Percentiles rank a stretch among this genome's conserved stretches.
Conservation (phyloP, 345 rosid species). For the Carallia brachiata region DNA sequence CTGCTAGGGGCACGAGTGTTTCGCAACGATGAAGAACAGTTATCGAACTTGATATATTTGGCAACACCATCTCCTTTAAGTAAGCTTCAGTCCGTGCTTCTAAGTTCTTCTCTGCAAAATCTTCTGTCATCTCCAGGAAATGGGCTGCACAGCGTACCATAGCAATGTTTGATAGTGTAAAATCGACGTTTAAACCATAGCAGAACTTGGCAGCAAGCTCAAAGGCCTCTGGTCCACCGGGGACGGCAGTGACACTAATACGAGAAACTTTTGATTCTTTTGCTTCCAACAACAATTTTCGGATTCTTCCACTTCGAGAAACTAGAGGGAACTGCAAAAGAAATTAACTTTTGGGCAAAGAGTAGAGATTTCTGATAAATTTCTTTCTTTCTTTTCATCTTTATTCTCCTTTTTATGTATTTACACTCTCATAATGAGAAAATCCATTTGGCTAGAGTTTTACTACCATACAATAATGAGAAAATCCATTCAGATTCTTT, state of each 20-base stretch:
- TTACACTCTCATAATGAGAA: neutral
- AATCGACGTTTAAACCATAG: conserved; percentile 73
- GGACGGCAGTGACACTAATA: conserved; percentile 55
- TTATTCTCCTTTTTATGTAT: neutral
- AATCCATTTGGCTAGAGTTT: no score
- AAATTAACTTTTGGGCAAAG: neutral
- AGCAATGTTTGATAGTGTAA: conserved; percentile 65
- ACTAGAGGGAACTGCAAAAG: conserved; percentile 82
- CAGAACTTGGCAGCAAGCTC: conserved; percentile 98
- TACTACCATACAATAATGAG: no score
- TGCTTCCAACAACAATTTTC: conserved; percentile 64
- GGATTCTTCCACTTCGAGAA: conserved; percentile 81
- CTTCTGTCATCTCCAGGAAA: conserved; percentile 94
- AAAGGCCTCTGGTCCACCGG: conserved; percentile 88
- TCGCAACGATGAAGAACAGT: conserved; percentile 77
- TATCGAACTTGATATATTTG: conserved; percentile 66
- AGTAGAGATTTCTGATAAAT: neutral
- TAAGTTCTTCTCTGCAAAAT: conserved; percentile 73
- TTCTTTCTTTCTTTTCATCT: neutral
- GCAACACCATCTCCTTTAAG: conserved; percentile 60
- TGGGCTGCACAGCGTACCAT: conserved; percentile 65
- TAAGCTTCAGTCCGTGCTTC: conserved; percentile 59
- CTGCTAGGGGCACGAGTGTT: conserved; percentile 62
- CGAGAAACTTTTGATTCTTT: conserved; percentile 67
- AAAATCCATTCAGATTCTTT: no score